Evolutionary conservation across 192 early-diverging fungal species (phyloP).

Genomic region (Umbelopsis isabellina): DNA sequence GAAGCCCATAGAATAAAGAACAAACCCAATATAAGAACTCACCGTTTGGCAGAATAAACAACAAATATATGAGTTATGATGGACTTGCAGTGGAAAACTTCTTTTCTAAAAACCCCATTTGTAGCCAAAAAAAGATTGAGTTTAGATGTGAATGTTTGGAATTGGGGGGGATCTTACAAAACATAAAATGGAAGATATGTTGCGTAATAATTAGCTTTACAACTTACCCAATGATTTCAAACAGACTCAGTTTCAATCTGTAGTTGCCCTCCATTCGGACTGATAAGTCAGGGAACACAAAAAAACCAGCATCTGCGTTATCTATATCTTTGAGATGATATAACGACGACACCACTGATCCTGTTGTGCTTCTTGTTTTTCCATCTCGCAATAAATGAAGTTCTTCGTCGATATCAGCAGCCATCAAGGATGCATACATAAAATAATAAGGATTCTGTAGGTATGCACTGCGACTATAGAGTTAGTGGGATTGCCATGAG

Average conservation of each 20-base stretch:
- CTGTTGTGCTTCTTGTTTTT: slow-evolving; percentile 89
- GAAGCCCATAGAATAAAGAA: too few relatives aligned
- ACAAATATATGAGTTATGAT: slow-evolving; percentile 84
- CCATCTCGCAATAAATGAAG: slow-evolving; percentile 88
- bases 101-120: slow-evolving; percentile 43
- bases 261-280: slow-evolving; percentile 94
- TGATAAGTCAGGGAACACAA: slow-evolving; percentile 95
- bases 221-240: slow-evolving; percentile 83
- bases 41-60: slow-evolving; percentile 87
- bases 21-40: neutral
- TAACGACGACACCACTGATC: slow-evolving; percentile 91
- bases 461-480: slow-evolving; percentile 39
- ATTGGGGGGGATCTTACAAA: neutral
- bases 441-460: slow-evolving; percentile 94
- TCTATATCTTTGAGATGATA: slow-evolving; percentile 90
- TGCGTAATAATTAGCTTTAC: neutral
- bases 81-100: slow-evolving; percentile 89
- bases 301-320: slow-evolving; percentile 89
- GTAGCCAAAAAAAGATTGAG: slow-evolving; percentile 20
- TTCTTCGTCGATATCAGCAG: slow-evolving; percentile 81
- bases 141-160: neutral
- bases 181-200: neutral
- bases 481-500: neutral
- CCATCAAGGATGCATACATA: slow-evolving; percentile 93
- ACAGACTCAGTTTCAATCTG: slow-evolving; percentile 83